These are phyloP conservation scores for Smittium mucronatum DNA, from an alignment of 371 early-diverging fungal genomes.

Conservation along the genomic window DNA sequence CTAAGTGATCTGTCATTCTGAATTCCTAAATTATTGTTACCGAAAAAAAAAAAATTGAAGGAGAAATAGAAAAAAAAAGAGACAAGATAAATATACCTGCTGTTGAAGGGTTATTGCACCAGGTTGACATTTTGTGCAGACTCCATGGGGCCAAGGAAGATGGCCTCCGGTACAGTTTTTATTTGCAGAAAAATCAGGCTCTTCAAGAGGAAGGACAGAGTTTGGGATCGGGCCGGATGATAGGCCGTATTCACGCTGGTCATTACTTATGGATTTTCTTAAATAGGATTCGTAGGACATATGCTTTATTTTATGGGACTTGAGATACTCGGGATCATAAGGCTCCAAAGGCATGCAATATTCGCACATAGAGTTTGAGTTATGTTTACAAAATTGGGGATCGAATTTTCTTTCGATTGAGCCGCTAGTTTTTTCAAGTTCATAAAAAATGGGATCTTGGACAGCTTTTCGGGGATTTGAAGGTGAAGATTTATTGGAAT, in stretches of 20 bases:
- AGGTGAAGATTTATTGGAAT: too few relatives aligned
- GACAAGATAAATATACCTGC: constrained; percentile 34
- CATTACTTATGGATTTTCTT: constrained; percentile 52
- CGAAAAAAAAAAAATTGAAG: constrained; percentile 16
- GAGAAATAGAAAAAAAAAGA: constrained; percentile 7
- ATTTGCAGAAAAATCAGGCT: constrained; percentile 61
- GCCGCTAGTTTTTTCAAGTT: constrained; percentile 69
- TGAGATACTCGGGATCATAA: constrained; percentile 72
- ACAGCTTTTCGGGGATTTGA: too few relatives aligned
- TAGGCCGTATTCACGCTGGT: constrained; percentile 36
- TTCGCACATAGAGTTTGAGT: constrained; percentile 88
- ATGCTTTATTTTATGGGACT: constrained; percentile 88
- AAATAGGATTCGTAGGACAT: constrained; percentile 92
- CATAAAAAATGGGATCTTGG: too few relatives aligned
- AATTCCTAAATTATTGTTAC: constrained; percentile 46
- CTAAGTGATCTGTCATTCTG: constrained; percentile 97
- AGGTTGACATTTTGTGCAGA: constrained; percentile 96
- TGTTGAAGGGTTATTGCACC: constrained; percentile 79
- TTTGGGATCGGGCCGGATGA: constrained; percentile 24
- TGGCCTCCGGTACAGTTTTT: constrained; percentile 70
- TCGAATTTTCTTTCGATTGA: constrained; percentile 69
- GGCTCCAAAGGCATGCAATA: constrained; percentile 96
- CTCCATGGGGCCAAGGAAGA: constrained; percentile 83
- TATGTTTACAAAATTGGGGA: constrained; percentile 80
- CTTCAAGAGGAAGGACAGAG: constrained; percentile 70